Conservation (phyloP, 805 yeast species). For the Candida koratica region DNA sequence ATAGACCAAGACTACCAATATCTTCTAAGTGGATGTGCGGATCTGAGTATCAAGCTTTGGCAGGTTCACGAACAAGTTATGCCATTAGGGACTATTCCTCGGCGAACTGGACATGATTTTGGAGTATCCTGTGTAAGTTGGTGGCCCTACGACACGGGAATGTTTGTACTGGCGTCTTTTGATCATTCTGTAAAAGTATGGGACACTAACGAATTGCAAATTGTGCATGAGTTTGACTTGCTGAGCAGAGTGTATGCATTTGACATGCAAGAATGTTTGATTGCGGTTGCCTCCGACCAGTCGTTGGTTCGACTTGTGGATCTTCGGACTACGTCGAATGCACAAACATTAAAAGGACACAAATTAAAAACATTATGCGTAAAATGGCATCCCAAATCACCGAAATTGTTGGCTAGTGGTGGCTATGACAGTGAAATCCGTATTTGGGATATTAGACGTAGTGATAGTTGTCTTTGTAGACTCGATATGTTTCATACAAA, state of each 20-base stretch:
- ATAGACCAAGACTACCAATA: conserved; percentile 49
- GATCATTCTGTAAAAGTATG: conserved; percentile 75
- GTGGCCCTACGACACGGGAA: conserved; percentile 89
- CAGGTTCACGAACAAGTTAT: conserved; percentile 40
- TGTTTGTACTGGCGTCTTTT: conserved; percentile 79
- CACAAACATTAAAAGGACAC: conserved; percentile 68
- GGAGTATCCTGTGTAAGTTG: conserved; percentile 74
- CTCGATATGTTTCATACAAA: conserved; percentile 55
- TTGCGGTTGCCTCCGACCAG: conserved; percentile 71
- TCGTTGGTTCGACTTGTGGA: conserved; percentile 69
- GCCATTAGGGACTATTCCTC: conserved; percentile 32
- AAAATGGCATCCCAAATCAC: conserved; percentile 69
- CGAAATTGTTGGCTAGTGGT: conserved; percentile 68
- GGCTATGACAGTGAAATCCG: conserved; percentile 77
- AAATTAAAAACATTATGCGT: conserved; percentile 53
- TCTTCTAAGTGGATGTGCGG: conserved; percentile 70
- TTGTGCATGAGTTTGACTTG: conserved; percentile 63
- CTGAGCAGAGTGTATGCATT: conserved; percentile 62
- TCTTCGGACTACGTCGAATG: conserved; percentile 64
- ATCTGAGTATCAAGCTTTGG: conserved; percentile 66
- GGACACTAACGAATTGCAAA: conserved; percentile 68
- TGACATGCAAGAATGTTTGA: conserved; percentile 56
- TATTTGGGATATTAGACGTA: conserved; percentile 81
- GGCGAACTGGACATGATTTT: conserved; percentile 51
- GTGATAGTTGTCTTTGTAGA: conserved; percentile 58